Conservation (phyloP, 1,284 basidiomycete species). For the Trichosporon inkin region DNA sequence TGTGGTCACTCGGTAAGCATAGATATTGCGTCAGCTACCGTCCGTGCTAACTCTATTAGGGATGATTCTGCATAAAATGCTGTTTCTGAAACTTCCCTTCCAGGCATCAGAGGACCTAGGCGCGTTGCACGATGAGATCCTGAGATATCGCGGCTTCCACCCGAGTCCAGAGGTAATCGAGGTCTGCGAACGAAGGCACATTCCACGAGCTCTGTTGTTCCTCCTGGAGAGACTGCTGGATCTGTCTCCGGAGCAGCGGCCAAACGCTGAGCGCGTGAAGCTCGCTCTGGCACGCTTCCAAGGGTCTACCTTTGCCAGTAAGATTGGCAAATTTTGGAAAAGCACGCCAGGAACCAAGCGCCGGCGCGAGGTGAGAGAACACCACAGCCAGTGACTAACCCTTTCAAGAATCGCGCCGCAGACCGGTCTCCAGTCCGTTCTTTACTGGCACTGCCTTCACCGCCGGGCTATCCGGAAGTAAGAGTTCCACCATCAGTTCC, state of each 20-base stretch:
- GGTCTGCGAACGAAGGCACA: constrained; percentile 62
- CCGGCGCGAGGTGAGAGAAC: background rate
- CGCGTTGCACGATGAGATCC: constrained; percentile 68
- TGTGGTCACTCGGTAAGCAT: constrained; percentile 55
- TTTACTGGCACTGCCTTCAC: constrained; percentile 25
- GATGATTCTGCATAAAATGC: constrained; percentile 84
- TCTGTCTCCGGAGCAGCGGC: constrained; percentile 59
- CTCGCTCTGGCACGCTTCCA: constrained; percentile 15
- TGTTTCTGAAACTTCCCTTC: constrained; percentile 83
- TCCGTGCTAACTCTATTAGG: constrained; percentile 44
- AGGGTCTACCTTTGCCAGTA: background rate
- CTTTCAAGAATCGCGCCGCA: background rate
- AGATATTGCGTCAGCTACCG: background rate
- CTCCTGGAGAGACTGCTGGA: constrained; percentile 68
- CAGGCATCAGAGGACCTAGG: constrained; percentile 60
- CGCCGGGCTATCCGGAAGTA: constrained; percentile 6
- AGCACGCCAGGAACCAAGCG: background rate
- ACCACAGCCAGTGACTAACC: background rate
- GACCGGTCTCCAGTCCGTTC: constrained; percentile 14
- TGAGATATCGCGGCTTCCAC: constrained; percentile 71
- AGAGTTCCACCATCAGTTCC: background rate
- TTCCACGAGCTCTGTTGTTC: constrained; percentile 65
- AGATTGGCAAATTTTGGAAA: background rate
- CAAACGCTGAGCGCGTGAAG: constrained; percentile 65
- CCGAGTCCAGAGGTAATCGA: constrained; percentile 55